phyloP scores from a whole-genome alignment of 495 filamentous ascomycete genomes.

The Geoglossum glabrum region DNA sequence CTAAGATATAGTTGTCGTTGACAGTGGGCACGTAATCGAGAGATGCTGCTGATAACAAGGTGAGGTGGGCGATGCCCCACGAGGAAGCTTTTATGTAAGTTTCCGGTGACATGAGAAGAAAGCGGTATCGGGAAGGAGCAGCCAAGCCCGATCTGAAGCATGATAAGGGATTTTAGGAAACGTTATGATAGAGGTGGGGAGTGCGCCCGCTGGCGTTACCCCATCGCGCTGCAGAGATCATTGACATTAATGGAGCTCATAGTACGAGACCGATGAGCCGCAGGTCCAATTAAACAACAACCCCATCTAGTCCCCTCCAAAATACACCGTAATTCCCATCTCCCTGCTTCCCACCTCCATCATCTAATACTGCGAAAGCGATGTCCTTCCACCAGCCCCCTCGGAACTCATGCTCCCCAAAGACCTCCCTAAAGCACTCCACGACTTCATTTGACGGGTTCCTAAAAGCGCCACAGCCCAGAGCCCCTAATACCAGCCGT shows the following conservation, averaged over 20 bases:
- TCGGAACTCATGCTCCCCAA: constrained; percentile 30
- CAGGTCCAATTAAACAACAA: constrained; percentile 15
- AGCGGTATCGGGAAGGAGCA: neutral
- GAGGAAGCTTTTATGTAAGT: neutral
- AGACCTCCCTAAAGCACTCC: constrained; percentile 35
- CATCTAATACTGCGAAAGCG: constrained; percentile 18
- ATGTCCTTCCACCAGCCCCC: constrained; percentile 35
- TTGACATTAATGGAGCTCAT: too few relatives aligned
- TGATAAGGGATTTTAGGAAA: too few relatives aligned
- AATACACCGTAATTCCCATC: constrained; percentile 33
- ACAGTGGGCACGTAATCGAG: neutral
- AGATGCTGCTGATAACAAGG: neutral
- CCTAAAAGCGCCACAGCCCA: constrained; percentile 44
- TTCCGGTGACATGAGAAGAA: neutral
- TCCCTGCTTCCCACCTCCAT: constrained; percentile 8
- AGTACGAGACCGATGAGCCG: neutral
- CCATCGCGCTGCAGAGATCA: too few relatives aligned
- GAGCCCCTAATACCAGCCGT: constrained; percentile 39
- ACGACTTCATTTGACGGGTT: constrained; percentile 44
- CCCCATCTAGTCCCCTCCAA: constrained; percentile 22
- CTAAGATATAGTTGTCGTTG: neutral
- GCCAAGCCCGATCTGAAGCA: neutral
- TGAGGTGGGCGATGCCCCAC: neutral
- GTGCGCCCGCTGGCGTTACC: too few relatives aligned
- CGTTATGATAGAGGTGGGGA: too few relatives aligned